These are phyloP conservation scores for Protomyces inundatus DNA, from an alignment of 1,139 yeast genomes.

Conservation along the genomic window DNA sequence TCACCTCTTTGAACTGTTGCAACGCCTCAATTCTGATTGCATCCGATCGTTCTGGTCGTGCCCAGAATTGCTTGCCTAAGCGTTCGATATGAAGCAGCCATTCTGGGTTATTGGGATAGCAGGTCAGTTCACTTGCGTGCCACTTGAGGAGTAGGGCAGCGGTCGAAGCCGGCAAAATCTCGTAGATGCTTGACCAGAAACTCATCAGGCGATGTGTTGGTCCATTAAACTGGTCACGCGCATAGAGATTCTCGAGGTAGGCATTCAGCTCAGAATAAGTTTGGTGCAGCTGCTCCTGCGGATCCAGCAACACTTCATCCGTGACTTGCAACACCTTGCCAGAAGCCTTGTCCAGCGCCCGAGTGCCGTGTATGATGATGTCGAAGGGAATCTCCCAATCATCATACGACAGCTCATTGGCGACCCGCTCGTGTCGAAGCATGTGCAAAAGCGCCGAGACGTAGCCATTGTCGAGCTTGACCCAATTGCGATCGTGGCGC, in stretches of 20 bases:
- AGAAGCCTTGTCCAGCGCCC: slow-evolving; percentile 2
- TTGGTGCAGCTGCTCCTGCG: neutral
- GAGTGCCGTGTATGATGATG: slow-evolving; percentile 7
- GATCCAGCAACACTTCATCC: neutral
- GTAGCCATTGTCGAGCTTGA: slow-evolving; percentile 11
- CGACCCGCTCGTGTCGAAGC: neutral
- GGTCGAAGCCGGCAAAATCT: slow-evolving; percentile 41
- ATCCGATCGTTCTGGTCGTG: slow-evolving; percentile 37
- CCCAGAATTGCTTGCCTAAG: slow-evolving; percentile 49
- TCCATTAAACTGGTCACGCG: slow-evolving; percentile 40
- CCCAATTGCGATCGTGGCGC: slow-evolving; percentile 6
- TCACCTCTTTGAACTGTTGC: slow-evolving; percentile 45
- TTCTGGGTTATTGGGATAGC: slow-evolving; percentile 50
- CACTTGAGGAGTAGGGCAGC: slow-evolving; percentile 46
- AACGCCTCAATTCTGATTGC: slow-evolving; percentile 45
- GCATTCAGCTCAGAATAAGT: neutral
- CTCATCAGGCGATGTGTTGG: slow-evolving; percentile 47
- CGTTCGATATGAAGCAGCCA: slow-evolving; percentile 51
- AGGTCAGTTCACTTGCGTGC: slow-evolving; percentile 45
- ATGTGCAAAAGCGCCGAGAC: slow-evolving; percentile 1
- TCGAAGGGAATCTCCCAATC: slow-evolving; percentile 26
- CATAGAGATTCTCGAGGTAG: neutral
- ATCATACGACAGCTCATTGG: slow-evolving; percentile 13
- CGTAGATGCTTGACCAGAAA: slow-evolving; percentile 45
- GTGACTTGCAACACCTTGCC: neutral